A percentile compares a stretch with the other conserved stretches of the same genome.
phyloP scores from a whole-genome alignment of 164 flowering plant genomes.

The Piper longum region DNA sequence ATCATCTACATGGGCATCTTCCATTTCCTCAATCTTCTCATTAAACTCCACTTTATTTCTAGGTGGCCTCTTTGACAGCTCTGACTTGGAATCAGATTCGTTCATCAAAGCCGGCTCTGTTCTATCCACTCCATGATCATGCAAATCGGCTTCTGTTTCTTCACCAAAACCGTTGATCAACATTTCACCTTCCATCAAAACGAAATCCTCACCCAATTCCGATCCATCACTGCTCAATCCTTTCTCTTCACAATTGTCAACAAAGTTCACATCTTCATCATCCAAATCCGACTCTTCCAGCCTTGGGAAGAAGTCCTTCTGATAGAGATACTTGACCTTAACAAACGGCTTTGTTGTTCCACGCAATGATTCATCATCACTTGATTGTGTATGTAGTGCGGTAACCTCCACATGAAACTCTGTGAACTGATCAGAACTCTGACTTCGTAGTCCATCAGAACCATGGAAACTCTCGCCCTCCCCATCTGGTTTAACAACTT shows the following conservation, averaged over 20 bases:
- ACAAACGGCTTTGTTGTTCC: neutral
- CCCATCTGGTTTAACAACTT: neutral
- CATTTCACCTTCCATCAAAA: slow-evolving; percentile 7
- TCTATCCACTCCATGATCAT: neutral
- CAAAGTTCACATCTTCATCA: slow-evolving; percentile 7
- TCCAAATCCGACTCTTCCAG: slow-evolving; percentile 33
- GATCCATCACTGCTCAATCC: slow-evolving; percentile 30
- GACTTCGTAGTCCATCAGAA: no score
- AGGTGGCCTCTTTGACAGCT: neutral
- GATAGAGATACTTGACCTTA: slow-evolving; percentile 4
- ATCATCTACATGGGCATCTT: neutral
- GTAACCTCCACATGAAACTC: neutral
- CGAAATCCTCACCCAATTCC: slow-evolving; percentile 44
- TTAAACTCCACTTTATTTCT: neutral
- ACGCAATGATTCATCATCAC: neutral
- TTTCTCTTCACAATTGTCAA: slow-evolving; percentile 11
- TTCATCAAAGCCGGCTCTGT: slow-evolving; percentile 3
- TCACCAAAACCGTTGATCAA: slow-evolving; percentile 9
- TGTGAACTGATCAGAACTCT: no score
- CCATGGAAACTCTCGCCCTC: no score
- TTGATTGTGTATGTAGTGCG: neutral
- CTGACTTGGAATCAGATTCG: slow-evolving; percentile 1
- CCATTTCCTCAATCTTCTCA: neutral
- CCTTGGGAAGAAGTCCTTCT: slow-evolving; percentile 15
- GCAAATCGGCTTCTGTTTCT: slow-evolving; percentile 5